These are phyloP conservation scores for Pochonia chlamydosporia DNA, from an alignment of 2,329 filamentous ascomycete species.

Conservation along the genomic window DNA sequence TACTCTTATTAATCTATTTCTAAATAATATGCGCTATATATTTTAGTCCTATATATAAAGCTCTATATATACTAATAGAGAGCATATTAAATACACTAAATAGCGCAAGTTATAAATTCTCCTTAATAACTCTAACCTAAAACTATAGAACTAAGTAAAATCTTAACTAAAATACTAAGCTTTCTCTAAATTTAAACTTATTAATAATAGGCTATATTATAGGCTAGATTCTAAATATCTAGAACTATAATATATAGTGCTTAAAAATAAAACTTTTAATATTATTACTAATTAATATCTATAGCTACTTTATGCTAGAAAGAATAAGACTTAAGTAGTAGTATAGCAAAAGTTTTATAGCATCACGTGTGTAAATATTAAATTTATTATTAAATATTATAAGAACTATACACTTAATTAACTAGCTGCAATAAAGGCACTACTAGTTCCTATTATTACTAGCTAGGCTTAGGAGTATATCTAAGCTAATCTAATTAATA, in stretches of 20 bases:
- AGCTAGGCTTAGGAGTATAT: too few species aligned
- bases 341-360: slow-evolving; percentile 5
- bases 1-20: slow-evolving; percentile 5
- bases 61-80: background rate
- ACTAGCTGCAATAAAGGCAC: slow-evolving; percentile 4
- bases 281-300: slow-evolving; percentile 5
- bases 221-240: slow-evolving; percentile 1
- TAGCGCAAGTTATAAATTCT: slow-evolving; percentile 1
- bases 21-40: slow-evolving; percentile 1
- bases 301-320: slow-evolving; percentile 4
- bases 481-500: too few species aligned
- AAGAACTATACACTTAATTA: slow-evolving; percentile 5
- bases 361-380: slow-evolving; percentile 1
- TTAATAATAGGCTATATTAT: slow-evolving; percentile 6
- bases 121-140: slow-evolving; percentile 1
- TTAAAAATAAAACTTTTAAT: slow-evolving; percentile 1
- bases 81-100: slow-evolving; percentile 1
- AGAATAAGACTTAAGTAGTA: slow-evolving; percentile 1
- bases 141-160: slow-evolving; percentile 1
- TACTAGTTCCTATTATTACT: too few species aligned
- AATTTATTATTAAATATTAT: slow-evolving; percentile 3
- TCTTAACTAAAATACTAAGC: slow-evolving; percentile 2
- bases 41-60: slow-evolving; percentile 1
- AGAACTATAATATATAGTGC: slow-evolving; percentile 4
- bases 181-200: slow-evolving; percentile 3